These are phyloP conservation scores for Colletotrichum limetticola DNA, from an alignment of 2,329 filamentous ascomycete species.

Conservation along the genomic window DNA sequence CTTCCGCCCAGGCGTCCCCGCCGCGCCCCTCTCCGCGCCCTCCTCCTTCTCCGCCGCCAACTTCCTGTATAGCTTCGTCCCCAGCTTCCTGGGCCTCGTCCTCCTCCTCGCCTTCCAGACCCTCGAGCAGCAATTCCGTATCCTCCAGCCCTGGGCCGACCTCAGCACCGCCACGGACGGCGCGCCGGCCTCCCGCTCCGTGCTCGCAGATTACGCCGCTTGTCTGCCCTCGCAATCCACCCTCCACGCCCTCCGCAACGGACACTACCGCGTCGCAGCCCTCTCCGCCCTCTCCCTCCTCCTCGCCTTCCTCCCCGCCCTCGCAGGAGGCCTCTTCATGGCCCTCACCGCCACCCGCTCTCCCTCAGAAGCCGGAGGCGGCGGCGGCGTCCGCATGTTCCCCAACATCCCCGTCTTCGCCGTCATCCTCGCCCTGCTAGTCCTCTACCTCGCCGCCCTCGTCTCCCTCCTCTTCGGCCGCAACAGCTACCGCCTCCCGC, in stretches of 20 bases:
- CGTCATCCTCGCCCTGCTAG: slow-evolving; percentile 76
- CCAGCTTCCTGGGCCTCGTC: slow-evolving; percentile 73
- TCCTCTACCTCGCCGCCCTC: slow-evolving; percentile 75
- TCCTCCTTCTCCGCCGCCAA: slow-evolving; percentile 85
- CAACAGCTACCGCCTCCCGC: slow-evolving; percentile 73
- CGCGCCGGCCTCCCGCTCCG: slow-evolving; percentile 68
- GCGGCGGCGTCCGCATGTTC: slow-evolving; percentile 69
- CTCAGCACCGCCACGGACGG: slow-evolving; percentile 66
- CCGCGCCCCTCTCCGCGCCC: slow-evolving; percentile 60
- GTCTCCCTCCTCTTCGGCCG: slow-evolving; percentile 70
- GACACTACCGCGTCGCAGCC: slow-evolving; percentile 73
- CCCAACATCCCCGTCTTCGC: slow-evolving; percentile 80
- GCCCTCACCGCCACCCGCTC: slow-evolving; percentile 66
- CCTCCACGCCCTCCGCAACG: slow-evolving; percentile 66
- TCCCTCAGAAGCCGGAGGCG: slow-evolving; percentile 38
- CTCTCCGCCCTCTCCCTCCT: slow-evolving; percentile 69
- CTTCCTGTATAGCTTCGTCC: slow-evolving; percentile 85
- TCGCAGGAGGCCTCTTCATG: slow-evolving; percentile 79
- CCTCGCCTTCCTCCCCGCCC: slow-evolving; percentile 72
- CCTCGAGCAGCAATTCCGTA: slow-evolving; percentile 72
- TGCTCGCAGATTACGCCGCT: slow-evolving; percentile 78
- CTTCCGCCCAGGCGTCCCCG: slow-evolving; percentile 76
- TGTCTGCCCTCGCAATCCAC: slow-evolving; percentile 71
- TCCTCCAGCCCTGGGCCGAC: slow-evolving; percentile 76
- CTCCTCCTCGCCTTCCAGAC: slow-evolving; percentile 75